phyloP scores from a whole-genome alignment of 345 rosid genomes.

The Eucalyptus tenuipes region DNA sequence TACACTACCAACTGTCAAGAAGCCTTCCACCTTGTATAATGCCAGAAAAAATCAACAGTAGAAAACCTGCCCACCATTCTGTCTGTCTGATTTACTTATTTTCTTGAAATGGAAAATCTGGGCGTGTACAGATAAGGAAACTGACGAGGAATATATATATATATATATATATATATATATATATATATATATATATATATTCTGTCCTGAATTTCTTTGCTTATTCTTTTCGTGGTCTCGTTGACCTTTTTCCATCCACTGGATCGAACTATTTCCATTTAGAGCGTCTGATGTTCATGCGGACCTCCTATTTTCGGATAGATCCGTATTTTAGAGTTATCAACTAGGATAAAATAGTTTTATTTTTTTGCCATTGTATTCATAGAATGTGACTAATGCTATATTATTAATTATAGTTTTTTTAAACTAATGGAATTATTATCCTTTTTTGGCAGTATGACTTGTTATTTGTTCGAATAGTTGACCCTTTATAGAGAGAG shows the following conservation, averaged over 20 bases:
- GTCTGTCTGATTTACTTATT: not conserved
- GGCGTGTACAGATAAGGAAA: not conserved
- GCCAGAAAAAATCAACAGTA: not conserved
- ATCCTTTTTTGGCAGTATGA: not conserved
- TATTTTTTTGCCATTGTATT: not conserved
- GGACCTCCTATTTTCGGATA: not conserved
- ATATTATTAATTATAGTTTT: not conserved
- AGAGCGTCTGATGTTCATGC: not conserved
- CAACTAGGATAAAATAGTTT: not conserved
- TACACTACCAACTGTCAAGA: not conserved
- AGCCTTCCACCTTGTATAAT: not conserved
- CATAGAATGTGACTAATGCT: not conserved
- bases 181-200: not conserved
- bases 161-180: not conserved
- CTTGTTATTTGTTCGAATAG: not conserved
- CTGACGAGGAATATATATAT: not conserved
- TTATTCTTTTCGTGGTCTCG: not conserved
- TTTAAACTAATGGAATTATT: not conserved
- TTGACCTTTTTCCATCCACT: not conserved
- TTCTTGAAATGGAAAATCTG: not conserved
- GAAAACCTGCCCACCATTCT: not conserved
- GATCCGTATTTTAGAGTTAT: not conserved
- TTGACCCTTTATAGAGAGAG: not conserved
- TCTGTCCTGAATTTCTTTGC: not conserved
- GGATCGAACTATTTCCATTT: not conserved